Conservation (phyloP, 163 green algal species). For the Prototheca stagnorum region DNA sequence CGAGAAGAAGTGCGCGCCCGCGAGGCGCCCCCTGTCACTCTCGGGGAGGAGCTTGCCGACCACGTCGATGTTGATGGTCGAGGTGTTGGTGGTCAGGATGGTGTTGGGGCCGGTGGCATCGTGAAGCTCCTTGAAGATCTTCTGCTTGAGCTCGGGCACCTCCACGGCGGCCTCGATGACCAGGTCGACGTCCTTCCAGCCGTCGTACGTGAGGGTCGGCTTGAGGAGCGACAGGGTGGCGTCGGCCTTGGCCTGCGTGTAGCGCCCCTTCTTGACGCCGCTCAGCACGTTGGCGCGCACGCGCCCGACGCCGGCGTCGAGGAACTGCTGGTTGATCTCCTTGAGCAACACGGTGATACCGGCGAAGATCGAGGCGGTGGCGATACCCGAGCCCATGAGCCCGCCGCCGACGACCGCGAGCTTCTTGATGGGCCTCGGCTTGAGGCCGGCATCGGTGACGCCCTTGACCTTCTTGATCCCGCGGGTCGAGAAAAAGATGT, state of each 20-base stretch:
- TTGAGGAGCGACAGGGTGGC: constrained; percentile 37
- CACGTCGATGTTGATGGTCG: constrained; percentile 88
- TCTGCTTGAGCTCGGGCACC: constrained; percentile 76
- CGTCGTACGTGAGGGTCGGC: constrained; percentile 59
- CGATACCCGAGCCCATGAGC: constrained; percentile 93
- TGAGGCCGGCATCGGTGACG: constrained; percentile 68
- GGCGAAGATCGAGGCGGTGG: constrained; percentile 60
- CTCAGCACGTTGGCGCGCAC: constrained; percentile 71
- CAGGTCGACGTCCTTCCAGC: constrained; percentile 77
- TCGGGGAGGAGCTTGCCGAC: constrained; percentile 33
- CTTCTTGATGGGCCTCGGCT: constrained; percentile 47
- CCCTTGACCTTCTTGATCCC: constrained; percentile 72
- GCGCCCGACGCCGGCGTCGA: constrained; percentile 61
- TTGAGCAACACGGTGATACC: constrained; percentile 81
- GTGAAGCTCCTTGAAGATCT: constrained; percentile 59
- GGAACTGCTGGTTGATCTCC: constrained; percentile 92
- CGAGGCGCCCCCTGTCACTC: too few relatives aligned
- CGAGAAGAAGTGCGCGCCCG: constrained; percentile 94
- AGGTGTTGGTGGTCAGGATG: constrained; percentile 95
- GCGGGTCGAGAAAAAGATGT: constrained; percentile 95
- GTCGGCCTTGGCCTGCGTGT: constrained; percentile 49
- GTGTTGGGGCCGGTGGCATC: constrained; percentile 40
- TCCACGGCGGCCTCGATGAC: constrained; percentile 98
- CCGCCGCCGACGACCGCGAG: constrained; percentile 89
- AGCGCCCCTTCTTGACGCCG: constrained; percentile 74